Base-by-base conservation (phyloP, 2,329 filamentous ascomycete genomes). In the Rutstroemia sp. region DNA sequence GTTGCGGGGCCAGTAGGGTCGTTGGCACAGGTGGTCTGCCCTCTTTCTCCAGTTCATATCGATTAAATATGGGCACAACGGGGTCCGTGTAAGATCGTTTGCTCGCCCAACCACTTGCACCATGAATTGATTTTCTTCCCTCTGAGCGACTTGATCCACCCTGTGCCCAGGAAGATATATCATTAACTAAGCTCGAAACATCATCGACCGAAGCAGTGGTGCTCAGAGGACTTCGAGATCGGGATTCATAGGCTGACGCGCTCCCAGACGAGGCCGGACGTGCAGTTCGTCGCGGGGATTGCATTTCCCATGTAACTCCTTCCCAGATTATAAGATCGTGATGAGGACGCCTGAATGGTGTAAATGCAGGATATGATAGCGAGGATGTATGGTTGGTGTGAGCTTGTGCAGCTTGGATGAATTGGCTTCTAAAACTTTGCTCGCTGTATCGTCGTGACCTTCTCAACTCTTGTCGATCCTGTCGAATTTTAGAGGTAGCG, bases 201-300 rank as follows among this genome's bases (percentile, higher is more conserved):
- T 59, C 62, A 21, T 64, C 61, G 30, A 61, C 50, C 6, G 65
- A 64, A 16, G 62, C 63, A 27, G 48, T 63, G 45, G 59, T 64
- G 39, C 66, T 67, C 48, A 69, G 55, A 25, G 66, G 66, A 49
- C 65, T 68, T 54, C 62, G 63, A 14, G 59, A 48, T 54, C 62
- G 60, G n/a, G 64, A 65, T 44, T 65, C 62, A 52, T 62, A 67
- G 19, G 59, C 60, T 25, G 61, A 62, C n/a, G 52, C 41, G 39
- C 61, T 64, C 1, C 56, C 46, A 37, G 59, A 37, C 41, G 65
- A 67, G 18, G 27, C 48, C 12, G 60, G 54, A 19, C 61, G 59
- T 9, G 56, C 16, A 34, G 58, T 48, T 27, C 55, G 30, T 51
- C 54, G 58, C 47, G 62, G 59, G 23, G 54, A 37, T 16, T 65